Base-by-base conservation (phyloP, 306 rosid species). In the Trichosanthes truncata region DNA sequence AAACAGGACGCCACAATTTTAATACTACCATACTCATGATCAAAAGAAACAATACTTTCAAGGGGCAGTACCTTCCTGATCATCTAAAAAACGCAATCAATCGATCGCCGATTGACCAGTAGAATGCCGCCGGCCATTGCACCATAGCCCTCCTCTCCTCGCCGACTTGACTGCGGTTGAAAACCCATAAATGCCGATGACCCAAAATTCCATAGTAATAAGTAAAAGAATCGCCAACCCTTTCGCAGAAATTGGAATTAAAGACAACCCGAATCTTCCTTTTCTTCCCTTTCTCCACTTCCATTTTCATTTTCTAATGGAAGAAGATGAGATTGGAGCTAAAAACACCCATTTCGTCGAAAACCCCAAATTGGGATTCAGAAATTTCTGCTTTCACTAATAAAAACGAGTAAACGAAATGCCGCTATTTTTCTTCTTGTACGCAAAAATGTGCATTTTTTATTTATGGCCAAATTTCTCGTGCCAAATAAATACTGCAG, bases 151-250 rank as follows among this genome's bases (percentile, higher is more conserved):
- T 51, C 29, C 7, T 35, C 78, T 48, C 77, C 78, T 76, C 49
- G 66, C 68, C 23, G 48, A 76, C 48, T 76, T 76, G 79, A 38
- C 9, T 11, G 79, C 33, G 18, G 49, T n/a, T 51, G 79, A 76
- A 17, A 12, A 40, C 0, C 68, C 80, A 41, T 45, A 36, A 55
- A 53, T 20, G 67, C 7, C 80, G 21, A 76, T 13, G 25, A 48
- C 60, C 78, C 78, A 48, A 17, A 26, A 15, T 8, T 48, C 41
- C 41, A 26, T 17, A 14, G 11, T 6, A 23, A 26, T 3, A 25
- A 11, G 60, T 7, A 18, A 49, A 31, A 73, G 41, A 73, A 48
- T 48, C 43, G 14, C 35, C 25, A 73, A 73, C 41, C 60, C 78
- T 23, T 49, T 74, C 29, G 78, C 25, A 15, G 43, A 49, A 49